Conservation (phyloP, 169 alveolate species). For the Amoebophrya sp. region DNA sequence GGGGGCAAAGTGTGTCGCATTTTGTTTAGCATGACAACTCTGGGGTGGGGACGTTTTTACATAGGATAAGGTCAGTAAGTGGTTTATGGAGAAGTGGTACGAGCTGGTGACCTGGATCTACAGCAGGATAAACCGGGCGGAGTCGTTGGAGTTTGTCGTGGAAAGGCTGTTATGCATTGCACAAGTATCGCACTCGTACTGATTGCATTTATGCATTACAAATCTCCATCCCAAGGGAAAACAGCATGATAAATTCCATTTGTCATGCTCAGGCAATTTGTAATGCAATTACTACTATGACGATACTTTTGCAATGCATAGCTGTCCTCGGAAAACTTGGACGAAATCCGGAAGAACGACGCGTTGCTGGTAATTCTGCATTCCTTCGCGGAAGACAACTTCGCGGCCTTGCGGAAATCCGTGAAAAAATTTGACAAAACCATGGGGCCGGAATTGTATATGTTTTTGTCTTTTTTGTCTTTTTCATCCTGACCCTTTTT, state of each 20-base stretch:
- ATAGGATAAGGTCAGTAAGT: background rate
- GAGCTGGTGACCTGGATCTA: background rate
- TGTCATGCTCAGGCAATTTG: too few relatives aligned
- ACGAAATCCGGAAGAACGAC: background rate
- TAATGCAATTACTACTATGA: too few relatives aligned
- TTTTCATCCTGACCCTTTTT: too few relatives aligned
- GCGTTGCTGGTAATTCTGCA: background rate
- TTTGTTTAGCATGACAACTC: background rate
- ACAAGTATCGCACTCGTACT: too few relatives aligned
- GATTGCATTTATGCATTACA: too few relatives aligned
- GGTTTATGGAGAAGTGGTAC: background rate
- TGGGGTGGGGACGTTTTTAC: background rate
- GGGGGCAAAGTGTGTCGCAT: background rate
- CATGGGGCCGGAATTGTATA: too few relatives aligned
- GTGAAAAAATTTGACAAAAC: background rate
- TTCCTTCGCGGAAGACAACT: background rate
- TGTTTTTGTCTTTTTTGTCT: too few relatives aligned
- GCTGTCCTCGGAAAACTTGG: background rate
- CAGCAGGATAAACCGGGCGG: background rate
- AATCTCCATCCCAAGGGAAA: too few relatives aligned
- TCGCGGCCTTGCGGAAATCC: background rate
- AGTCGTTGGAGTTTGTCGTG: background rate
- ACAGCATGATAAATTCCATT: too few relatives aligned
- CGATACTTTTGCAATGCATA: too few relatives aligned
- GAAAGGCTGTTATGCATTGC: too few relatives aligned